Evolutionary conservation across 2,329 filamentous ascomycete species (phyloP).

Genomic region (Cyphellophora europaea): DNA sequence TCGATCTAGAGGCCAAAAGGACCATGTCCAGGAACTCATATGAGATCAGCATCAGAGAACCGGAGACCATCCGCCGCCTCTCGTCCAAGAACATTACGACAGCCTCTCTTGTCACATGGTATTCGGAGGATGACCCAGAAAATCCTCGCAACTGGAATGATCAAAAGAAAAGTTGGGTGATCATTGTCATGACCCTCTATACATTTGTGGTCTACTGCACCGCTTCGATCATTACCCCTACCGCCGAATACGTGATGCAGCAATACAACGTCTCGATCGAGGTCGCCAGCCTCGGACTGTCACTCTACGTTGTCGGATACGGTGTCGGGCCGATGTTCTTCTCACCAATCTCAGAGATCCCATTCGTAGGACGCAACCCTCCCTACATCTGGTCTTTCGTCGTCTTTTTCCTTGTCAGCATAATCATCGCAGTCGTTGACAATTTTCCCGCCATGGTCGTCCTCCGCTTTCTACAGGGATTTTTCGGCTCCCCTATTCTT

Average conservation of each 20-base stretch:
- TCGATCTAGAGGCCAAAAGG: background rate
- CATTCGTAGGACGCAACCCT: constrained; percentile 55
- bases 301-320: constrained; percentile 28
- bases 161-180: constrained; percentile 29
- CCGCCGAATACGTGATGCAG: constrained; percentile 16
- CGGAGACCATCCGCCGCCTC: background rate
- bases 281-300: constrained; percentile 23
- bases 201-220: constrained; percentile 29
- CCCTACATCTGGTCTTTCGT: constrained; percentile 60
- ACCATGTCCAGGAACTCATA: constrained; percentile 2
- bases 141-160: constrained; percentile 33
- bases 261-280: constrained; percentile 21
- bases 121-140: constrained; percentile 35
- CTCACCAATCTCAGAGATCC: constrained; percentile 59
- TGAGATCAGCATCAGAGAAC: background rate
- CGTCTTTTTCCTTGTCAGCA: constrained; percentile 57
- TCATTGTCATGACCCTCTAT: constrained; percentile 29
- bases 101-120: constrained; percentile 24
- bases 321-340: constrained; percentile 53
- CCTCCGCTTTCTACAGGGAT: constrained; percentile 54
- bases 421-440: constrained; percentile 54
- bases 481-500: constrained; percentile 57
- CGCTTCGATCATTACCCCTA: constrained; percentile 24
- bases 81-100: constrained; percentile 3
- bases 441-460: constrained; percentile 57